These are phyloP conservation scores for Ichthyophthirius multifiliis DNA, from an alignment of 169 alveolate species.

Conservation along the genomic window DNA sequence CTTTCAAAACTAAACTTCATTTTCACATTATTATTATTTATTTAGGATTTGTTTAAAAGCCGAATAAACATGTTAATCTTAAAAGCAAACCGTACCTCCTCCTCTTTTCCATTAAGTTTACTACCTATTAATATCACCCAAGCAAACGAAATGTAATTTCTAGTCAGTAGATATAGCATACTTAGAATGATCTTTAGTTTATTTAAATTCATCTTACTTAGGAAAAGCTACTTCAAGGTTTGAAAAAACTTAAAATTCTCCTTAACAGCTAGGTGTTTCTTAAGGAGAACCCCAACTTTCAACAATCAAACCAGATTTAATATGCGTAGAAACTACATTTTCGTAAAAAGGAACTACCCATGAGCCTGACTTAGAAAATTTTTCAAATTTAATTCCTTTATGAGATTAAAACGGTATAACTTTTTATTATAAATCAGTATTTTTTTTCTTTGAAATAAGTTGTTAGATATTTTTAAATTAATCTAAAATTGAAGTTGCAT, in stretches of 20 bases:
- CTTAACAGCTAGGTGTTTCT: background rate
- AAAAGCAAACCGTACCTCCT: conserved; percentile 32
- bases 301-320: background rate
- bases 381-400: background rate
- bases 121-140: conserved; percentile 36
- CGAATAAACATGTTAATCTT: background rate
- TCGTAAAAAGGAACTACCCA: background rate
- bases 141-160: conserved; percentile 13
- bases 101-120: conserved; percentile 34
- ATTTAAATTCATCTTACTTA: conserved; percentile 9
- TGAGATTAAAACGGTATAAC: background rate
- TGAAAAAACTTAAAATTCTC: background rate
- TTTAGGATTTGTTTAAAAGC: too few relatives aligned
- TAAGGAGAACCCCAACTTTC: conserved; percentile 19
- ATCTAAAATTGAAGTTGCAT: background rate
- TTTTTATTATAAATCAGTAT: background rate
- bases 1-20: too few relatives aligned
- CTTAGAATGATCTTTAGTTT: conserved; percentile 39
- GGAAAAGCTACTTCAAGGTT: too few relatives aligned
- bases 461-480: background rate
- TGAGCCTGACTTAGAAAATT: conserved; percentile 4
- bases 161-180: conserved; percentile 10
- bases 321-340: background rate
- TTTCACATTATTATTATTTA: too few relatives aligned
- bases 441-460: background rate